Conservation (phyloP, 1,139 yeast genomes). For the Debaryomyces udenii region DNA sequence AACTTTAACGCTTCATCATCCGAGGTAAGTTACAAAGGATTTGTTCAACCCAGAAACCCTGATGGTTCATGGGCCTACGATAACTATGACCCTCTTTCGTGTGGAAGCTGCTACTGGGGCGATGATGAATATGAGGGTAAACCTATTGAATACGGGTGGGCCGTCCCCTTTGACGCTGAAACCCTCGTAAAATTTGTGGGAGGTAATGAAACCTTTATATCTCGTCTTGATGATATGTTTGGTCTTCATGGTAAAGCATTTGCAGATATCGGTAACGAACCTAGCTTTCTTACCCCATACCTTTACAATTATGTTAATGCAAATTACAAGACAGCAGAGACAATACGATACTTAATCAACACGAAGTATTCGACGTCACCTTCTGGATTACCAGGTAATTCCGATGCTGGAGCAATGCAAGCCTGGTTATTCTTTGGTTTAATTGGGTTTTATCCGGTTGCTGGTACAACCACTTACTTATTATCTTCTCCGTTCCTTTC, state of each 20-base stretch:
- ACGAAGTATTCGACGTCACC: conserved; percentile 29
- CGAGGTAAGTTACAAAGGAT: conserved; percentile 29
- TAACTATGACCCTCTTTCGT: conserved; percentile 31
- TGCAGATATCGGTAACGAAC: conserved; percentile 40
- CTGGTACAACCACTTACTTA: conserved; percentile 41
- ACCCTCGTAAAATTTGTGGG: conserved; percentile 32
- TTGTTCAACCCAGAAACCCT: conserved; percentile 36
- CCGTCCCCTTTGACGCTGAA: conserved; percentile 37
- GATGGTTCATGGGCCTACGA: conserved; percentile 29
- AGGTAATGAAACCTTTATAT: conserved; percentile 26
- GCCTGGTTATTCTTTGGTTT: conserved; percentile 40
- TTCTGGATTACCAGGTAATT: conserved; percentile 39
- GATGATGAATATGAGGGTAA: conserved; percentile 32
- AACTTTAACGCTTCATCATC: conserved; percentile 28
- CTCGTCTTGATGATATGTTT: conserved; percentile 41
- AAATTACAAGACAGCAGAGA: conserved; percentile 33
- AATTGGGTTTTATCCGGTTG: conserved; percentile 39
- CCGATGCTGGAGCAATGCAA: conserved; percentile 47
- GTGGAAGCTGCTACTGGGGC: conserved; percentile 38
- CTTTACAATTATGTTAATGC: conserved; percentile 32
- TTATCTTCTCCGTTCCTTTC: conserved; percentile 37
- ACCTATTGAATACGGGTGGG: conserved; percentile 37
- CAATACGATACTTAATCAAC: conserved; percentile 33
- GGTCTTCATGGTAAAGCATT: conserved; percentile 29
- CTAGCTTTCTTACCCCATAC: conserved; percentile 37